These are phyloP conservation scores for Eimeria acervulina DNA, from an alignment of 169 alveolate genomes.

Conservation along the genomic window DNA sequence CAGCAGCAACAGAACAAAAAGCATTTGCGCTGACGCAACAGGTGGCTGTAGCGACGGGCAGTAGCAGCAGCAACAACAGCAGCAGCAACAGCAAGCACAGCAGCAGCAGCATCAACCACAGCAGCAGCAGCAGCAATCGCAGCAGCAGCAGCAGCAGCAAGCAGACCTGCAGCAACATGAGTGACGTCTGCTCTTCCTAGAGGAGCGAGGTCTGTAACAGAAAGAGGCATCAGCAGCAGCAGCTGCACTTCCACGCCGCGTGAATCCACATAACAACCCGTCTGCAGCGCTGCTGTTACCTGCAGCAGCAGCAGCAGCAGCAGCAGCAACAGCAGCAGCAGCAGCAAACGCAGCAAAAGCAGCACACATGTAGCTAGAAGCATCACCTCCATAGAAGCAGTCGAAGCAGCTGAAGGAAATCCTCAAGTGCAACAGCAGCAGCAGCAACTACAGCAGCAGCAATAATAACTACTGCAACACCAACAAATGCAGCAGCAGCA, in stretches of 20 bases:
- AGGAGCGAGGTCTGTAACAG: not conserved
- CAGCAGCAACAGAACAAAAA: not conserved
- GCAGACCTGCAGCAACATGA: conserved; percentile 25
- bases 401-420: not conserved
- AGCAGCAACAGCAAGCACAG: not conserved
- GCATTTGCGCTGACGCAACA: not conserved
- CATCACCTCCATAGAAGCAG: not conserved
- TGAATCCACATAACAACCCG: conserved; percentile 13
- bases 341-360: not conserved
- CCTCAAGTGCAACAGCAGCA: not conserved
- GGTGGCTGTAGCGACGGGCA: not conserved
- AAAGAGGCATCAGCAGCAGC: not conserved
- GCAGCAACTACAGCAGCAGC: not conserved
- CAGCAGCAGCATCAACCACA: not conserved
- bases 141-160: conserved; percentile 49
- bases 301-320: conserved; percentile 20
- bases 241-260: not conserved
- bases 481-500: conserved; percentile 13
- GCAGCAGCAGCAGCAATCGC: not conserved
- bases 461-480: no score
- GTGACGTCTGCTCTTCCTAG: not conserved
- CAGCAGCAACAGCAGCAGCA: conserved; percentile 43
- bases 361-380: not conserved
- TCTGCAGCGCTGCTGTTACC: conserved; percentile 61
- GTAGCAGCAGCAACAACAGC: not conserved